phyloP scores from a whole-genome alignment of 306 rosid genomes.

The Sindora glabra region DNA sequence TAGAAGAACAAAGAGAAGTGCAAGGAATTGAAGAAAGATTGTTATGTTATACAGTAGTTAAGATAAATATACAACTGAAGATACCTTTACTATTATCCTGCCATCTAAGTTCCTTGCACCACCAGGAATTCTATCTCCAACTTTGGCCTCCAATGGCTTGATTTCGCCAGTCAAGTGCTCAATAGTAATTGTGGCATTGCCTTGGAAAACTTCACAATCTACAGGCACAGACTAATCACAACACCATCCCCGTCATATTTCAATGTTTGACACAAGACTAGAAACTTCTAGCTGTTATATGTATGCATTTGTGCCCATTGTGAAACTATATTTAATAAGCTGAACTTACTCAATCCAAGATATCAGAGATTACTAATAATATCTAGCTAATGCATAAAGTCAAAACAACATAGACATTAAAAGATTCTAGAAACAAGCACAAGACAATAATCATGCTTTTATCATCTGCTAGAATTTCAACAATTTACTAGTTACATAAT shows the following conservation, averaged over 20 bases:
- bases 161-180: conserved; percentile 98
- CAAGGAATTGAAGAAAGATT: not conserved
- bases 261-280: conserved; percentile 30
- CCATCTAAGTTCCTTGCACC: conserved; percentile 99
- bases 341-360: not conserved
- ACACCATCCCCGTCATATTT: conserved; percentile 57
- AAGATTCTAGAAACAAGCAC: conserved; percentile 1
- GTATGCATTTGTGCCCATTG: not conserved
- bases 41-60: not conserved
- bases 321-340: too few relatives aligned
- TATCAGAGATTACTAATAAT: conserved; percentile 6
- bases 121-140: conserved; percentile 89
- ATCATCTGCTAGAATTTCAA: conserved; percentile 3
- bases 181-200: conserved; percentile 81
- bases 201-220: conserved; percentile 96
- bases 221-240: conserved; percentile 99
- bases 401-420: conserved; percentile 3
- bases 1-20: not conserved
- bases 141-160: conserved; percentile 77
- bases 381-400: not conserved
- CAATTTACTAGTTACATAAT: not conserved
- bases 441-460: not conserved
- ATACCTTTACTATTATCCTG: conserved; percentile 88
- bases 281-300: conserved; percentile 20
- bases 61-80: conserved; percentile 10